Percentiles rank a stretch among this genome's conserved stretches.
These are phyloP conservation scores for Amanita rubescens DNA, from an alignment of 768 basidiomycete species.

Conservation along the genomic window DNA sequence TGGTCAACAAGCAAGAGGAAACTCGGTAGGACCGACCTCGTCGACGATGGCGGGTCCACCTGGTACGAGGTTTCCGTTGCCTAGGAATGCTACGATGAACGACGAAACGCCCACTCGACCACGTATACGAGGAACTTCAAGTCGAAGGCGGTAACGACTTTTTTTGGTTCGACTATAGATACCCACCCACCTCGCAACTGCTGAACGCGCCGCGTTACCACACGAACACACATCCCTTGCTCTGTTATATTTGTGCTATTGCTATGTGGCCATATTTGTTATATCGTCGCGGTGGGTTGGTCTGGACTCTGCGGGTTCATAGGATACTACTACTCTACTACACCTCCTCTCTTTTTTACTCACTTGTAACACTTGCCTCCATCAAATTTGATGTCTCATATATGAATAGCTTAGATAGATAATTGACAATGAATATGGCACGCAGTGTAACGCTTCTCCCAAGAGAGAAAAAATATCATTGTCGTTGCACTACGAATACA, in stretches of 20 bases:
- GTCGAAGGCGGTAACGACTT: slow-evolving; percentile 40
- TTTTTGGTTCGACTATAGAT: not conserved
- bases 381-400: not conserved
- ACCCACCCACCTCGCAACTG: not conserved
- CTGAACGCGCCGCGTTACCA: too few species aligned
- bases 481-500: not conserved
- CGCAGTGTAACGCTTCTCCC: too few species aligned
- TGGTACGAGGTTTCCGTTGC: slow-evolving; percentile 19
- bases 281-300: not conserved
- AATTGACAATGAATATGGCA: not conserved
- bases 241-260: not conserved
- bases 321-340: not conserved
- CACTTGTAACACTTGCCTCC: not conserved
- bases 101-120: slow-evolving; percentile 58
- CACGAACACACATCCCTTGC: too few species aligned
- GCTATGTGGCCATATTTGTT: not conserved
- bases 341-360: not conserved
- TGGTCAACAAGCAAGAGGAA: not conserved
- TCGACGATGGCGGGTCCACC: slow-evolving; percentile 13
- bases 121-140: slow-evolving; percentile 36
- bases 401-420: slow-evolving; percentile 3
- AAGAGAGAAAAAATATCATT: too few species aligned
- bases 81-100: slow-evolving; percentile 24
- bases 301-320: not conserved
- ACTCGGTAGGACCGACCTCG: slow-evolving; percentile 3